Evolutionary conservation across 2,329 filamentous ascomycete species (phyloP), one percentile per base, ranked within the genome.

Genomic region (Fusarium sp.): DNA sequence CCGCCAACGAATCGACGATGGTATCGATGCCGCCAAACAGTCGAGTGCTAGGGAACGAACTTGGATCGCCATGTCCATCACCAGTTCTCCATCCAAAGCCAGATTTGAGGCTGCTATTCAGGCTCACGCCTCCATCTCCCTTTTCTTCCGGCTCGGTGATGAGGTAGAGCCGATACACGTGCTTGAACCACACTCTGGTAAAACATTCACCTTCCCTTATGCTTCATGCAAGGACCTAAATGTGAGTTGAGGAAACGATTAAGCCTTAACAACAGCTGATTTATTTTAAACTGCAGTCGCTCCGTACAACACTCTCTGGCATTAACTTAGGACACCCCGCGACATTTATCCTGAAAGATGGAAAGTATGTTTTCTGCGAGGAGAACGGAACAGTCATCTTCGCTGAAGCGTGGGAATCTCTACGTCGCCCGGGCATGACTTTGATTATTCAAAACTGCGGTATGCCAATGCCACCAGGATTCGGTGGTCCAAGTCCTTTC

Each of bases 271-370:
- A 49, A 3, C 47, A 3, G 5, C 47, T 49, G 22, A 49, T 18
- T 13, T 18, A 12, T n/a, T 3, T 18, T 1, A 31, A 2, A 17
- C 4, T 11, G 12, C 8, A 51, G 48, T 18, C 13, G 0, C 2
- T 51, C 0, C 48, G 6, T 10, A 7, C 18, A 24, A 51, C 6
- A 14, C 7, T 51, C 7, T 35, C 48, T 20, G 1, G 4, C 2
- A 22, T 51, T 4, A 33, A 0, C 28, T 5, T 18, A 22, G 28
- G 28, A n/a, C 4, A 13, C 2, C 3, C 28, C 22, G 7, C 7
- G 11, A 18, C 14, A 13, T 3, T 0, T 3, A 33, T 13, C 1
- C 5, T 49, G 3, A 33, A 33, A 18, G 22, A 49, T 0, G 28
- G 31, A 51, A 51, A 35, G 6, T 51, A 35, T 10, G 0, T 6